Percentiles rank a stretch among this genome's conserved stretches.
Evolutionary conservation across 1,284 basidiomycete genomes (phyloP).

Genomic region (Xerocomus amazonicus): DNA sequence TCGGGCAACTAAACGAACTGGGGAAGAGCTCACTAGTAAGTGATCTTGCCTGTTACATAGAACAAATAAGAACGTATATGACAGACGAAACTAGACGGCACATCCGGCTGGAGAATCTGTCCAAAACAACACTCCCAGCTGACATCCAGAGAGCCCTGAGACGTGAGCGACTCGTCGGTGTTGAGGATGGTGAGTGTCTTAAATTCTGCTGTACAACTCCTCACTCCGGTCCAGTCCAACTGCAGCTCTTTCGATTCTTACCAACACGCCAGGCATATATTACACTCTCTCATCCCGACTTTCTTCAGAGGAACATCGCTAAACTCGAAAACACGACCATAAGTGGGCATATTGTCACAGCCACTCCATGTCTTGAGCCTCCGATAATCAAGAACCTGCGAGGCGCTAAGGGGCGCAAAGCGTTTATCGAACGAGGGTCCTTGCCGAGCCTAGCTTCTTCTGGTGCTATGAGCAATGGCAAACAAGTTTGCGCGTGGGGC

Average conservation of each 20-base stretch:
- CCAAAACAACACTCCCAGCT: slow-evolving; percentile 48
- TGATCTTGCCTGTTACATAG: slow-evolving; percentile 4
- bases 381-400: slow-evolving; percentile 32
- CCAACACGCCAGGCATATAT: slow-evolving; percentile 57
- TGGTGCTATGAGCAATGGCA: slow-evolving; percentile 49
- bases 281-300: slow-evolving; percentile 45
- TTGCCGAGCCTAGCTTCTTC: slow-evolving; percentile 42
- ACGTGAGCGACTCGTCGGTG: slow-evolving; percentile 47
- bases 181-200: slow-evolving; percentile 45
- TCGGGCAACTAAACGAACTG: slow-evolving; percentile 12
- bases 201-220: slow-evolving; percentile 1
- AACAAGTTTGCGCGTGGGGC: slow-evolving; percentile 57
- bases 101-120: slow-evolving; percentile 47
- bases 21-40: slow-evolving; percentile 21
- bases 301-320: slow-evolving; percentile 40
- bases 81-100: slow-evolving; percentile 32
- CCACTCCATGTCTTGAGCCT: slow-evolving; percentile 21
- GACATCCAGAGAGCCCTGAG: slow-evolving; percentile 54
- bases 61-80: slow-evolving; percentile 6
- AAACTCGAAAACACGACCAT: slow-evolving; percentile 42
- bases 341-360: slow-evolving; percentile 34
- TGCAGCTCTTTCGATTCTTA: slow-evolving; percentile 57
- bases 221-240: slow-evolving; percentile 42
- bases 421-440: slow-evolving; percentile 39
- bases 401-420: slow-evolving; percentile 40